These are phyloP conservation scores for Yarrowia porcina DNA, from an alignment of 805 yeast species.

Conservation along the genomic window DNA sequence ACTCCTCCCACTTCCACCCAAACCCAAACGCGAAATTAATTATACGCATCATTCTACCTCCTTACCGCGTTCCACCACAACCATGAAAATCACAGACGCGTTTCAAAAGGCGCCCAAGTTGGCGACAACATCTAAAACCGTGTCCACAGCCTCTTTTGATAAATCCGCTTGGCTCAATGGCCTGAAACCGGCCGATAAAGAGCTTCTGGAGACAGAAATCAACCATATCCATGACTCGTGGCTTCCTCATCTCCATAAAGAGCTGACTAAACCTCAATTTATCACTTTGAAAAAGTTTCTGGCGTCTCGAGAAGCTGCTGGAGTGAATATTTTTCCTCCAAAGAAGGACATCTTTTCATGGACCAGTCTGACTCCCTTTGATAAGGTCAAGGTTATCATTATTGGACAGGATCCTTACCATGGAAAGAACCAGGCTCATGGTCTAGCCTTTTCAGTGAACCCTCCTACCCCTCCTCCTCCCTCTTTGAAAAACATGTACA, in stretches of 20 bases:
- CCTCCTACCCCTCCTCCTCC: slow-evolving; percentile 87
- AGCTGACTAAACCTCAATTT: slow-evolving; percentile 83
- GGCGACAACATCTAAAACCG: background rate
- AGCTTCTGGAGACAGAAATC: slow-evolving; percentile 63
- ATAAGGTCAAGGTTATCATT: slow-evolving; percentile 68
- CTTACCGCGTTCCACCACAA: background rate
- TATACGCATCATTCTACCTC: background rate
- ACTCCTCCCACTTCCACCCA: background rate
- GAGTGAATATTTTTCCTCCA: slow-evolving; percentile 73
- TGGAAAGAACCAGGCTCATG: slow-evolving; percentile 90
- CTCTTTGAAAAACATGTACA: slow-evolving; percentile 81
- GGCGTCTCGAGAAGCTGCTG: slow-evolving; percentile 43
- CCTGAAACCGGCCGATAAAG: slow-evolving; percentile 48
- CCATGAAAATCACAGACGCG: slow-evolving; percentile 22
- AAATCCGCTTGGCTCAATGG: slow-evolving; percentile 45
- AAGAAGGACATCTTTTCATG: slow-evolving; percentile 77
- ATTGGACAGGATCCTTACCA: slow-evolving; percentile 98
- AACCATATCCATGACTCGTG: slow-evolving; percentile 70
- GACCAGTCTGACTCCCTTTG: slow-evolving; percentile 80
- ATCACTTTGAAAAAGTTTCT: slow-evolving; percentile 66
- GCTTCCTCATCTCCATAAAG: slow-evolving; percentile 65
- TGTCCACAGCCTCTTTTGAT: background rate
- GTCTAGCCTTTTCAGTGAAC: slow-evolving; percentile 86
- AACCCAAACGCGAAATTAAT: slow-evolving; percentile 16
- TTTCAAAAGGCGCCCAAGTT: slow-evolving; percentile 2